Evolutionary conservation across 2,329 filamentous ascomycete genomes (phyloP), one percentile per base, ranked within the genome.

Genomic region (Apiospora sp.): DNA sequence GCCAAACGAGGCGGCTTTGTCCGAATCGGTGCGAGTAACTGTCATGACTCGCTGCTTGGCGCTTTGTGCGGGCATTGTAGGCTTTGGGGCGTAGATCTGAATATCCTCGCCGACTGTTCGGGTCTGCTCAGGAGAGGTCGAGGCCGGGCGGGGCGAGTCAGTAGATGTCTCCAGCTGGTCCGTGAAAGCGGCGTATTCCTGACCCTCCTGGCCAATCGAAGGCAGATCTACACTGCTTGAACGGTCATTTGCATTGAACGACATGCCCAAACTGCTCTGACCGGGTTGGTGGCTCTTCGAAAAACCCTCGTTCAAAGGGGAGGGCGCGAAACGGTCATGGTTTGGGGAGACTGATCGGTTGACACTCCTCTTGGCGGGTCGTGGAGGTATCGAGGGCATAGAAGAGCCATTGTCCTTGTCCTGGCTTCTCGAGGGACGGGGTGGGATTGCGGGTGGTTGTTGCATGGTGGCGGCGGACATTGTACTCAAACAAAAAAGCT

Each of bases 11-110:
- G 94, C 94, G 74, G 94, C 95, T 81, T 92, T 91, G 68, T 92
- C 91, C n/a, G 94, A 97, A 84, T 98, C 95, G 76, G 95, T 98
- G 76, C 94, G 92, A 46, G 96, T 98, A 74, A 98, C 95, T 19
- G 90, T 87, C 80, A 93, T 91, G 69, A 98, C 94, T 78, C 93
- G 91, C 81, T 94, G 91, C 83, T 95, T 96, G 73, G 95, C 95
- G 78, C 92, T 96, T 27, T 91, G 90, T 67, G 90, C 90, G 13
- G 95, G 93, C 75, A 98, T 87, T 19, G 95, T 97, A 7, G 96
- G 95, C 83, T 92, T 96, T 3, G 96, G 96, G 73, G 95, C 95
- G 83, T 97, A 91, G 73, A 98, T 90, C 82, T 96, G 93, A 78
- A 98, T 84, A 79, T 97, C 94, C 72, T 92, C 91, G 76, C 90